These are phyloP conservation scores for Apiospora aurea DNA, from an alignment of 2,329 filamentous ascomycete genomes.

Conservation along the genomic window DNA sequence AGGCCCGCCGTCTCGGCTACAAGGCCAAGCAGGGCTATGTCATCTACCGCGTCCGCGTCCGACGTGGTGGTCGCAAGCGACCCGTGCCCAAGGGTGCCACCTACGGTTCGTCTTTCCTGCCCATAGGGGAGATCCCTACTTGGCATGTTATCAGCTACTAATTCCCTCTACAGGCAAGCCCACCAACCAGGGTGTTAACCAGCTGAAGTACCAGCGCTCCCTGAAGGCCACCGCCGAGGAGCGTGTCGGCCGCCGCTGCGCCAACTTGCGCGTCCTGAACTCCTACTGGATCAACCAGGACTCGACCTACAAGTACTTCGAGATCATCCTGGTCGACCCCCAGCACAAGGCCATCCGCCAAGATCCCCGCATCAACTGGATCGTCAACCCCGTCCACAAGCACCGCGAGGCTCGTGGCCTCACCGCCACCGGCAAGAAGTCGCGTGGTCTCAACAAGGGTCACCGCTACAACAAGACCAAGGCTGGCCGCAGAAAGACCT, in stretches of 20 bases:
- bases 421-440: slow-evolving; percentile 99
- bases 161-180: slow-evolving; percentile 79
- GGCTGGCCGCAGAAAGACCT: slow-evolving; percentile 98
- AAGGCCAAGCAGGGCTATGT: slow-evolving; percentile 99
- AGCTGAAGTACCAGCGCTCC: slow-evolving; percentile 99
- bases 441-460: slow-evolving; percentile 98
- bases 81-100: slow-evolving; percentile 97
- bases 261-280: slow-evolving; percentile 99
- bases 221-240: slow-evolving; percentile 98
- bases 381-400: slow-evolving; percentile 99
- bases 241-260: slow-evolving; percentile 98
- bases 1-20: slow-evolving; percentile 99
- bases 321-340: slow-evolving; percentile 99
- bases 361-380: slow-evolving; percentile 99
- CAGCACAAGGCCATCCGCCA: slow-evolving; percentile 99
- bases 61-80: slow-evolving; percentile 98
- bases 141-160: slow-evolving; percentile 29
- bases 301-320: slow-evolving; percentile 99
- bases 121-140: neutral
- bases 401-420: slow-evolving; percentile 98
- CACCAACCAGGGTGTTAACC: slow-evolving; percentile 99
- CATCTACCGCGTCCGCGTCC: slow-evolving; percentile 98
- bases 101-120: slow-evolving; percentile 73
- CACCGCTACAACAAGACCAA: slow-evolving; percentile 99
- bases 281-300: slow-evolving; percentile 99